These are phyloP conservation scores for Coniferiporia weirii DNA, from an alignment of 1,284 basidiomycete species.

Conservation along the genomic window DNA sequence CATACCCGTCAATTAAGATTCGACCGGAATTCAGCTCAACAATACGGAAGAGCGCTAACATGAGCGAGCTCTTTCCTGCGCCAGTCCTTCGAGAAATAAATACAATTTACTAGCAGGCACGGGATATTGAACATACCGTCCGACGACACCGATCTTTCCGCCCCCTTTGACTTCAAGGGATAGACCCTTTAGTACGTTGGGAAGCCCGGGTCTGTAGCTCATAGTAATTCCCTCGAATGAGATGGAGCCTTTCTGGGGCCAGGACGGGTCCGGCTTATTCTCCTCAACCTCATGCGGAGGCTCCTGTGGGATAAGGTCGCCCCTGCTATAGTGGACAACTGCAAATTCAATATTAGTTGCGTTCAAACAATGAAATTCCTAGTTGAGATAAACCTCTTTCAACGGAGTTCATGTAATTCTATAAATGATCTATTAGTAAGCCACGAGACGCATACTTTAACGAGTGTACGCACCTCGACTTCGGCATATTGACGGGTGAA, in stretches of 20 bases:
- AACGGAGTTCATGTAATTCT: slow-evolving; percentile 74
- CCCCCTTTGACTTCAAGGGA: slow-evolving; percentile 54
- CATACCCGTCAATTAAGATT: slow-evolving; percentile 40
- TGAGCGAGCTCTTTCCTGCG: slow-evolving; percentile 33
- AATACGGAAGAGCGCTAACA: slow-evolving; percentile 34
- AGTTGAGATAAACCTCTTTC: slow-evolving; percentile 44
- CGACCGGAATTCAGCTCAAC: slow-evolving; percentile 35
- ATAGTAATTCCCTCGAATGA: slow-evolving; percentile 50
- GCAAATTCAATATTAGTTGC: slow-evolving; percentile 5
- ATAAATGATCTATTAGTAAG: slow-evolving; percentile 11
- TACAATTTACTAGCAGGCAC: slow-evolving; percentile 4
- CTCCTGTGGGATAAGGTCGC: slow-evolving; percentile 56
- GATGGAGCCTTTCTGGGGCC: slow-evolving; percentile 49
- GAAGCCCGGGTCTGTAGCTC: slow-evolving; percentile 53
- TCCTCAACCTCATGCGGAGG: slow-evolving; percentile 52
- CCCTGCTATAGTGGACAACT: slow-evolving; percentile 59
- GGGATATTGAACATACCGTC: slow-evolving; percentile 33
- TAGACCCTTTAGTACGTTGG: slow-evolving; percentile 54
- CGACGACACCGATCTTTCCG: slow-evolving; percentile 79
- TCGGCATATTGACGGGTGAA: slow-evolving; percentile 58
- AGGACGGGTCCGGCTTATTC: slow-evolving; percentile 44
- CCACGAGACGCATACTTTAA: slow-evolving; percentile 1
- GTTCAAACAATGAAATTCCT: background rate
- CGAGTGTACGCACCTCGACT: slow-evolving; percentile 43
- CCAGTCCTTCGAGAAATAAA: slow-evolving; percentile 33